phyloP scores from a whole-genome alignment of 495 filamentous ascomycete genomes.

The Usnea hakonensis region DNA sequence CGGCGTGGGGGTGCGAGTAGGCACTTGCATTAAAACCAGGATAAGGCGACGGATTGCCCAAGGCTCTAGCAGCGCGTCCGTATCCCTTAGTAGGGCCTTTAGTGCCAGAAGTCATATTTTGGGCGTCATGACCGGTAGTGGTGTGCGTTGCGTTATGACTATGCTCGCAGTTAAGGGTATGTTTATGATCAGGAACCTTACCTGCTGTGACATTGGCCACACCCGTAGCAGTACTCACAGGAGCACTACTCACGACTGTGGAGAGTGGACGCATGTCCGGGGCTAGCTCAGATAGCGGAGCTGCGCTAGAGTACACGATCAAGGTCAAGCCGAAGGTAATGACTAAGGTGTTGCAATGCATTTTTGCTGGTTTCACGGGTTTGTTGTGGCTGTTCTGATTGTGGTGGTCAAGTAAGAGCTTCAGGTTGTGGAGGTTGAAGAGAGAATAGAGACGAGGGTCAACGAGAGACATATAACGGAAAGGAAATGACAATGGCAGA shows the following conservation, averaged over 20 bases:
- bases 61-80: not conserved
- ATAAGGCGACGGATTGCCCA: not conserved
- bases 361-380: not conserved
- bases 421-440: not conserved
- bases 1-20: not conserved
- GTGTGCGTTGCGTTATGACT: not conserved
- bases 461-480: not conserved
- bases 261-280: not conserved
- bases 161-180: not conserved
- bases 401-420: not conserved
- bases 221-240: not conserved
- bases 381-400: not conserved
- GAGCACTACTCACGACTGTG: not conserved
- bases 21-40: not conserved
- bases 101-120: not conserved
- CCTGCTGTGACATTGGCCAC: not conserved
- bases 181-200: not conserved
- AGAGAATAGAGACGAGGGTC: not conserved
- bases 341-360: not conserved
- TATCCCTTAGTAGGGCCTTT: not conserved
- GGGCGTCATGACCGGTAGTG: not conserved
- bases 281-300: not conserved
- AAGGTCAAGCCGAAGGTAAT: not conserved
- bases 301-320: not conserved
- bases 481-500: not conserved